Evolutionary conservation across 305 asterid genomes (phyloP).

Genomic region (Rubia tinctorum): DNA sequence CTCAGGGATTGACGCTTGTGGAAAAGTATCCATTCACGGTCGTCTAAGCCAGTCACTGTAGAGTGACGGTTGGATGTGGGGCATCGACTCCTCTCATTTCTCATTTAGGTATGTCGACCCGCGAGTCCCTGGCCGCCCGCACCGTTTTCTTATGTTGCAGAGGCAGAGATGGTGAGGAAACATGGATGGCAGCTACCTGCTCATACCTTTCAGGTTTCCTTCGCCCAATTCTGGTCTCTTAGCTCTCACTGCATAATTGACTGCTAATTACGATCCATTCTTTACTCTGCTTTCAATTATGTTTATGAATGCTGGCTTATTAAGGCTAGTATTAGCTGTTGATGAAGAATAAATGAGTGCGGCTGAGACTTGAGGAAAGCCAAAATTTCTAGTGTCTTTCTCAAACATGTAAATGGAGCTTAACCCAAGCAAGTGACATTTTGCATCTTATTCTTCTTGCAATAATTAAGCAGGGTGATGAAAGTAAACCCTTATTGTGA

Average conservation of each 20-base stretch:
- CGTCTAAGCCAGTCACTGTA: too few species aligned
- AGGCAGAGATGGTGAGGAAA: conserved; percentile 70
- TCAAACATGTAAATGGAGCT: not conserved
- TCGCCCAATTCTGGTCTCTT: too few species aligned
- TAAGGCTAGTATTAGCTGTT: not conserved
- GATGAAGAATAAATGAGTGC: not conserved
- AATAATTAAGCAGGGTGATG: not conserved
- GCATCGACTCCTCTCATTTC: too few species aligned
- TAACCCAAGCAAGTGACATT: not conserved
- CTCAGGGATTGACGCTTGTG: too few species aligned
- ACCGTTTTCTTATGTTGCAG: too few species aligned
- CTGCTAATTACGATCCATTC: not conserved
- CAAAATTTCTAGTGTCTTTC: too few species aligned
- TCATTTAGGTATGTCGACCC: too few species aligned
- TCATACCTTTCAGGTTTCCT: conserved; percentile 84
- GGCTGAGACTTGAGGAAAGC: too few species aligned
- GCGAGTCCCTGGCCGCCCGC: too few species aligned
- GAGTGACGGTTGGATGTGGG: too few species aligned
- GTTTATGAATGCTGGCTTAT: not conserved
- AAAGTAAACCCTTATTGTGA: not conserved
- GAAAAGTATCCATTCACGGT: too few species aligned
- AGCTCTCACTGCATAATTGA: too few species aligned
- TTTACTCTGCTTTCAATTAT: conserved; percentile 46
- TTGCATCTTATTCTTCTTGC: conserved; percentile 1
- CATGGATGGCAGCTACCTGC: conserved; percentile 99